These are phyloP conservation scores for Daldinia vernicosa DNA, from an alignment of 495 filamentous ascomycete genomes.

Conservation along the genomic window DNA sequence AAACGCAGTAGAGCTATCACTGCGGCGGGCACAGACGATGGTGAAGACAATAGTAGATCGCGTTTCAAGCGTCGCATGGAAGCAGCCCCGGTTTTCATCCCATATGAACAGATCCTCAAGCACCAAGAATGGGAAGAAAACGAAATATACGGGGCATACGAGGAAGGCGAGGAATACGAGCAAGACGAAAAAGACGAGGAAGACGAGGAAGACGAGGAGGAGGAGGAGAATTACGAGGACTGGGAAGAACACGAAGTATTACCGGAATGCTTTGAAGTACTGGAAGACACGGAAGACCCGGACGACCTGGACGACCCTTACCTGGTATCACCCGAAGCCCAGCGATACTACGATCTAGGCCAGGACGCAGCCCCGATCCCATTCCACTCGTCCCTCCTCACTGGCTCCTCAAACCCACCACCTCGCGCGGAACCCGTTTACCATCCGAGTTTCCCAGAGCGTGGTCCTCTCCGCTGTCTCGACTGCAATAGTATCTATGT, in stretches of 20 bases:
- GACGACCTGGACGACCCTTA: no score
- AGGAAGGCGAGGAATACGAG: no score
- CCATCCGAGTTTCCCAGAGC: conserved; percentile 27
- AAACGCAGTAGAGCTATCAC: background rate
- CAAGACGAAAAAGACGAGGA: no score
- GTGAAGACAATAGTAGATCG: background rate
- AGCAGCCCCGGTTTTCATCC: background rate
- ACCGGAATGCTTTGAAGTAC: no score
- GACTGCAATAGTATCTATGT: no score
- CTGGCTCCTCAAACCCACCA: background rate
- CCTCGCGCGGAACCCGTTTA: background rate
- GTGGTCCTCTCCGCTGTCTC: no score
- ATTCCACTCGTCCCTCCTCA: background rate
- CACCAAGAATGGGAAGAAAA: no score
- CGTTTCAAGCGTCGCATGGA: background rate
- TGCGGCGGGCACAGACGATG: background rate
- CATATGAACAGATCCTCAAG: background rate
- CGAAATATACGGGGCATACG: no score
- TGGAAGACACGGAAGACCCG: no score
- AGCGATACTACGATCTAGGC: background rate
- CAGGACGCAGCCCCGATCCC: background rate
- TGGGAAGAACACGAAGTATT: no score
- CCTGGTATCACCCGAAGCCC: conserved; percentile 3
- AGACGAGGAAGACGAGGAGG: no score
- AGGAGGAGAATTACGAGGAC: no score